These are phyloP conservation scores for sorghum (Sorghum bicolor) DNA, from an alignment of 176 grass and related monocot genomes.

Conservation along the genomic window DNA sequence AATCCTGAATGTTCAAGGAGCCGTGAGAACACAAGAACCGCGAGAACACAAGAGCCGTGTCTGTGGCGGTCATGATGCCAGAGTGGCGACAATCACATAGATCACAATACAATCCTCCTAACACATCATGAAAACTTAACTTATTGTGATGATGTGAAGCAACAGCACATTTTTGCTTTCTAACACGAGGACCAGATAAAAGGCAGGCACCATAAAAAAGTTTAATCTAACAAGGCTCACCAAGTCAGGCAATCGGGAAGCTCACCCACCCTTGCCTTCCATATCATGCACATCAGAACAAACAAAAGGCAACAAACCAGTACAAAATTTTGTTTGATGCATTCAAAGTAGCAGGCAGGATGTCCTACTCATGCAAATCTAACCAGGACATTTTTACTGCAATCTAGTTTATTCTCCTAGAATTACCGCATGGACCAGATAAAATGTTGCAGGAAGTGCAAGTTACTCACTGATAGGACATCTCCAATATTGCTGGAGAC, in stretches of 20 bases:
- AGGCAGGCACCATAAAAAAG: not conserved
- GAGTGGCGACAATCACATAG: conserved; percentile 10
- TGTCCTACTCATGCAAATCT: conserved; percentile 5
- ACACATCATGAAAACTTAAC: not conserved
- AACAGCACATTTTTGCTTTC: not conserved
- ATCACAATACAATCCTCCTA: conserved; percentile 6
- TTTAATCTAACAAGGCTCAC: not conserved
- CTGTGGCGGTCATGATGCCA: not conserved
- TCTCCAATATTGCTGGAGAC: conserved; percentile 72
- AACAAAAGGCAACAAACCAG: conserved; percentile 14
- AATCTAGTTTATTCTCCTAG: not conserved
- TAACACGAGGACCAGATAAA: conserved; percentile 15
- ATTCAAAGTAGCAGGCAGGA: conserved; percentile 12
- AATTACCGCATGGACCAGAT: not conserved
- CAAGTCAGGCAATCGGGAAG: conserved; percentile 16
- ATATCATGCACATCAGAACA: conserved; percentile 21
- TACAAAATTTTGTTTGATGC: not conserved
- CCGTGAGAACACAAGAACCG: no score
- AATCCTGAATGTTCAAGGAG: not conserved
- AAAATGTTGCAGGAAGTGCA: not conserved
- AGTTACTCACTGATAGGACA: conserved; percentile 63
- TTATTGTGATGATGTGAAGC: conserved; percentile 21
- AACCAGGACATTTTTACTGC: not conserved
- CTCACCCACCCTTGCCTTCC: not conserved
- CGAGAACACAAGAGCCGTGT: not conserved